These are phyloP conservation scores for Myriosclerotinia scirpicola DNA, from an alignment of 2,329 filamentous ascomycete genomes.

Conservation along the genomic window DNA sequence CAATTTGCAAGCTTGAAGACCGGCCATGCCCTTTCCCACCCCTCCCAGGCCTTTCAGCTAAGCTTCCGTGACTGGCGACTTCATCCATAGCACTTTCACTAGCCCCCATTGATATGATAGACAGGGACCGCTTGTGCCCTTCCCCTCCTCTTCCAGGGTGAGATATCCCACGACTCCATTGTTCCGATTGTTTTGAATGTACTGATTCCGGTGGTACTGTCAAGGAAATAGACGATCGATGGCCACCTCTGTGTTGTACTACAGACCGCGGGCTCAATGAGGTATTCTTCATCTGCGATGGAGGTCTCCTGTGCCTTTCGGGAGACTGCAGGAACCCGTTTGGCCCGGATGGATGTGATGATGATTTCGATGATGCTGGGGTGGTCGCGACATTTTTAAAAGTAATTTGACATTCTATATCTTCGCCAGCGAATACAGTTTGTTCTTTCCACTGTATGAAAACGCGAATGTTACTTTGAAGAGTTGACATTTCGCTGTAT, in stretches of 20 bases:
- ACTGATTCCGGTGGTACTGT: slow-evolving; percentile 48
- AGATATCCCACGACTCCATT: slow-evolving; percentile 31
- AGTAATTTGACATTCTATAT: slow-evolving; percentile 91
- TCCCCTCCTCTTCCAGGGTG: slow-evolving; percentile 47
- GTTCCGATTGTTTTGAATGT: slow-evolving; percentile 27
- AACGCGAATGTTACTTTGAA: slow-evolving; percentile 80
- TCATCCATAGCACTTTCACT: slow-evolving; percentile 40
- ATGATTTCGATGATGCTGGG: slow-evolving; percentile 31
- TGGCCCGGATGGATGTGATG: slow-evolving; percentile 32
- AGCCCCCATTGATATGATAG: slow-evolving; percentile 76
- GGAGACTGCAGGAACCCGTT: slow-evolving; percentile 34
- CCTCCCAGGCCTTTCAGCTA: slow-evolving; percentile 48
- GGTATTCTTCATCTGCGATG: slow-evolving; percentile 44
- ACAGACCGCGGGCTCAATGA: slow-evolving; percentile 49
- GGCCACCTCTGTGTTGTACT: slow-evolving; percentile 50
- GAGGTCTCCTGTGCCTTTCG: slow-evolving; percentile 38
- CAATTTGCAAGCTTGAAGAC: slow-evolving; percentile 79
- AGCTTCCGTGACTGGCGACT: slow-evolving; percentile 40
- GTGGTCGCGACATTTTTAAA: slow-evolving; percentile 74
- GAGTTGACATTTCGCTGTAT: slow-evolving; percentile 41
- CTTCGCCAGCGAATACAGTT: slow-evolving; percentile 94
- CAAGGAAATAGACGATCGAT: slow-evolving; percentile 67
- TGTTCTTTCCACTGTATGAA: slow-evolving; percentile 94
- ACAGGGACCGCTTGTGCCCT: slow-evolving; percentile 73
- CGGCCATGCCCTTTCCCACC: slow-evolving; percentile 67